These are phyloP conservation scores for Monosporascus sp. DNA, from an alignment of 2,329 filamentous ascomycete genomes.

Conservation along the genomic window DNA sequence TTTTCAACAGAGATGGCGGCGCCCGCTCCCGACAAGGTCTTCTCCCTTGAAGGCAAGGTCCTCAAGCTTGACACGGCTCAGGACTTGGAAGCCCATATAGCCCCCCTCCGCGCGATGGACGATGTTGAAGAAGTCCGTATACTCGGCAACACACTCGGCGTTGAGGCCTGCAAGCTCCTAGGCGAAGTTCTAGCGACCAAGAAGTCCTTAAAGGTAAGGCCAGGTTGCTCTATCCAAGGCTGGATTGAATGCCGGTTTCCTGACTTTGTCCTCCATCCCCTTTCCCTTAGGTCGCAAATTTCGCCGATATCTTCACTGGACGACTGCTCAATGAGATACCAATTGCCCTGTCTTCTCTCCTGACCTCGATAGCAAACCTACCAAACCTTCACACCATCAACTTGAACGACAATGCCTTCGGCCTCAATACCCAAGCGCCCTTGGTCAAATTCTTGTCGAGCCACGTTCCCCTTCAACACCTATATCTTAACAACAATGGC, in stretches of 20 bases:
- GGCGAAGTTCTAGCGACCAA: conserved; percentile 81
- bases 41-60: conserved; percentile 86
- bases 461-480: conserved; percentile 85
- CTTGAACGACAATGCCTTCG: conserved; percentile 96
- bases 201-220: conserved; percentile 66
- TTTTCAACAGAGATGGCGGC: conserved; percentile 38
- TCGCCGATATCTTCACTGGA: conserved; percentile 96
- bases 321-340: conserved; percentile 92
- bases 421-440: conserved; percentile 88
- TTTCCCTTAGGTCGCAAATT: conserved; percentile 62
- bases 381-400: conserved; percentile 87
- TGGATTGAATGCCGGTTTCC: background rate
- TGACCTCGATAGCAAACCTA: conserved; percentile 81
- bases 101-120: conserved; percentile 62
- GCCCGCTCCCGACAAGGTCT: conserved; percentile 56
- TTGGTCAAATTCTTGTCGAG: conserved; percentile 85
- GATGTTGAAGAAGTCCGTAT: conserved; percentile 82
- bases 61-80: conserved; percentile 87
- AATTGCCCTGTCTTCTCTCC: conserved; percentile 75
- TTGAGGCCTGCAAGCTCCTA: conserved; percentile 80
- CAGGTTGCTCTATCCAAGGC: conserved; percentile 2
- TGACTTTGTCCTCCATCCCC: conserved; percentile 4
- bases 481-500: conserved; percentile 98
- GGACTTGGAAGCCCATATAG: conserved; percentile 81
- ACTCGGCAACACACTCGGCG: conserved; percentile 86